phyloP scores from a whole-genome alignment of 768 basidiomycete genomes.

The Hygrophoropsis aurantiaca region DNA sequence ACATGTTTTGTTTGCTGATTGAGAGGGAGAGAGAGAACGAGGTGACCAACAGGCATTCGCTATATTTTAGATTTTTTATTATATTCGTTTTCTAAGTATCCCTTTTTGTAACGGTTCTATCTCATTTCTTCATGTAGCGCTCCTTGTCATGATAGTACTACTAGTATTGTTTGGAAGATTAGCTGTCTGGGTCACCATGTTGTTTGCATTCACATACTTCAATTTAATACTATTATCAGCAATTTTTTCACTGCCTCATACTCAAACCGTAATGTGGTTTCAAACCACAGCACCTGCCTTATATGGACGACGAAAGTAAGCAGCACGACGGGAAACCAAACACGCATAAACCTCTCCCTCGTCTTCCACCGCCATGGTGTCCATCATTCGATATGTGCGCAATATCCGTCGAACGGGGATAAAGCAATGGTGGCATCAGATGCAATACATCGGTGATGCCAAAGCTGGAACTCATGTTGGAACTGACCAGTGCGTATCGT shows the following conservation, averaged over 20 bases:
- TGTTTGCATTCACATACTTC: too few relatives aligned
- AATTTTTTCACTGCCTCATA: too few relatives aligned
- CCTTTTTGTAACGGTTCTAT: background rate
- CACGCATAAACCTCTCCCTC: conserved; percentile 18
- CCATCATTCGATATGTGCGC: conserved; percentile 73
- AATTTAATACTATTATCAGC: too few relatives aligned
- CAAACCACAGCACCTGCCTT: too few relatives aligned
- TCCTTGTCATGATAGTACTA: background rate
- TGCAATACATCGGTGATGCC: conserved; percentile 94
- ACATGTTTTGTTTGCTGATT: conserved; percentile 81
- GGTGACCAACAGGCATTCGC: conserved; percentile 10
- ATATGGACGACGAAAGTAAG: too few relatives aligned
- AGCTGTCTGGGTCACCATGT: too few relatives aligned
- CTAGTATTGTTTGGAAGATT: too few relatives aligned
- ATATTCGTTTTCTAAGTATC: conserved; percentile 16
- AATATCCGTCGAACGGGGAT: conserved; percentile 74
- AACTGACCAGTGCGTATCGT: conserved; percentile 73
- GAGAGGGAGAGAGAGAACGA: conserved; percentile 14
- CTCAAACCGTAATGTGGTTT: too few relatives aligned
- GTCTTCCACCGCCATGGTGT: conserved; percentile 51
- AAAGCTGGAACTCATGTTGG: conserved; percentile 81
- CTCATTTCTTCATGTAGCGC: background rate
- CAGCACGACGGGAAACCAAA: conserved; percentile 12
- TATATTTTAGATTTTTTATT: conserved; percentile 29
- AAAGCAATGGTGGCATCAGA: conserved; percentile 85